Percentiles rank a stretch among this genome's conserved stretches.
These are phyloP conservation scores for Penicillium sp. DNA, from an alignment of 2,329 filamentous ascomycete species.

Conservation along the genomic window DNA sequence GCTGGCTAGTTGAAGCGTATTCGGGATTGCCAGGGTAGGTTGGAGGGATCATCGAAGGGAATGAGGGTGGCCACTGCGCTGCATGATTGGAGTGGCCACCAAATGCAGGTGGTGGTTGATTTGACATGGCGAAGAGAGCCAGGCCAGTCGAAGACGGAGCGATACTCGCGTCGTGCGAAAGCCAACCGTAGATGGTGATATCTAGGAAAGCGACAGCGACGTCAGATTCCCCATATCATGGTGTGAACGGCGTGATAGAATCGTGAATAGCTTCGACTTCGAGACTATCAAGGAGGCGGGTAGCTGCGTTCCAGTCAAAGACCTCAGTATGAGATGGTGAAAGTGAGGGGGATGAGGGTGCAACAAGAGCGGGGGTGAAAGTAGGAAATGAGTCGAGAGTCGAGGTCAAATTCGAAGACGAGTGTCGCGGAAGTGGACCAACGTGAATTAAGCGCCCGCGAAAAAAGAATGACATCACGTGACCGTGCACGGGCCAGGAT, in stretches of 20 bases:
- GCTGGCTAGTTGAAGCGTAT: slow-evolving; percentile 23
- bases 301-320: neutral
- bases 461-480: slow-evolving; percentile 27
- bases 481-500: slow-evolving; percentile 27
- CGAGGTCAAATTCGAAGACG: neutral
- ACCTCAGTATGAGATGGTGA: neutral
- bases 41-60: slow-evolving; percentile 26
- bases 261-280: neutral
- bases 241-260: slow-evolving; percentile 3
- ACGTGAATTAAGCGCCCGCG: slow-evolving; percentile 12
- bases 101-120: slow-evolving; percentile 46
- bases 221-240: slow-evolving; percentile 22
- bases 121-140: slow-evolving; percentile 40
- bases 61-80: slow-evolving; percentile 36
- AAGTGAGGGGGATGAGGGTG: neutral
- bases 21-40: slow-evolving; percentile 26
- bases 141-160: no score
- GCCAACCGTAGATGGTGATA: neutral
- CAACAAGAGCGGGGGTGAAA: neutral
- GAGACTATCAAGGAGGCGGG: neutral
- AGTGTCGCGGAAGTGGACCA: neutral
- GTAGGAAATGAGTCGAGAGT: neutral
- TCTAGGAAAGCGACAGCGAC: slow-evolving; percentile 1
- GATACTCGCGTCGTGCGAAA: neutral
- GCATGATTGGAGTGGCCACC: slow-evolving; percentile 35